Evolutionary conservation across 768 basidiomycete genomes (phyloP).

Genomic region (Lentinula sp.): DNA sequence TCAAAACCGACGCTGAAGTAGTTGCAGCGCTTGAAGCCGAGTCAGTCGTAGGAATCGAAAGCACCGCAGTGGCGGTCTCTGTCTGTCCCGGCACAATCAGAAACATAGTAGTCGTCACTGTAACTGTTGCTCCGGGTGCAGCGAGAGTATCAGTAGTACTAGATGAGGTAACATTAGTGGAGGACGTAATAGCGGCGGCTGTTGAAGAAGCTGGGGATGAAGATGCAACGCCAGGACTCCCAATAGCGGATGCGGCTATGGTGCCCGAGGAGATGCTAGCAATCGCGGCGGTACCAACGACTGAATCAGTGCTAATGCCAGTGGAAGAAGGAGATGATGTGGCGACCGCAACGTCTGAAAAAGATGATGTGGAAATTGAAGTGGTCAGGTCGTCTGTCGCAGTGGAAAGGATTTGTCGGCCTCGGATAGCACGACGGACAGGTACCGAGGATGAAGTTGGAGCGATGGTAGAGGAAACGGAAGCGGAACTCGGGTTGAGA

Average conservation of each 20-base stretch:
- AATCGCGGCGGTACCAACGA: not conserved
- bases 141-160: not conserved
- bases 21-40: not conserved
- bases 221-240: not conserved
- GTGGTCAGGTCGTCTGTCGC: not conserved
- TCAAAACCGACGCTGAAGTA: not conserved
- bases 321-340: not conserved
- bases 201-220: not conserved
- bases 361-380: not conserved
- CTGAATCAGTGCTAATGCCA: not conserved
- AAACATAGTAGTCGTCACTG: constrained; percentile 3
- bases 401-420: not conserved
- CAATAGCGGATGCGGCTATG: not conserved
- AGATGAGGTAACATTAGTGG: not conserved
- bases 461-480: not conserved
- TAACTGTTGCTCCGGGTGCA: not conserved
- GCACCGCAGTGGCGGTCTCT: not conserved
- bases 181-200: not conserved
- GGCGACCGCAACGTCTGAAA: not conserved
- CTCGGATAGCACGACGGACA: not conserved
- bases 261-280: not conserved
- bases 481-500: not conserved
- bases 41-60: not conserved
- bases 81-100: not conserved
- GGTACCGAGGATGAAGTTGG: not conserved